These are phyloP conservation scores for Beta corolliflora DNA, from an alignment of 179 eudicot genomes.

Conservation along the genomic window DNA sequence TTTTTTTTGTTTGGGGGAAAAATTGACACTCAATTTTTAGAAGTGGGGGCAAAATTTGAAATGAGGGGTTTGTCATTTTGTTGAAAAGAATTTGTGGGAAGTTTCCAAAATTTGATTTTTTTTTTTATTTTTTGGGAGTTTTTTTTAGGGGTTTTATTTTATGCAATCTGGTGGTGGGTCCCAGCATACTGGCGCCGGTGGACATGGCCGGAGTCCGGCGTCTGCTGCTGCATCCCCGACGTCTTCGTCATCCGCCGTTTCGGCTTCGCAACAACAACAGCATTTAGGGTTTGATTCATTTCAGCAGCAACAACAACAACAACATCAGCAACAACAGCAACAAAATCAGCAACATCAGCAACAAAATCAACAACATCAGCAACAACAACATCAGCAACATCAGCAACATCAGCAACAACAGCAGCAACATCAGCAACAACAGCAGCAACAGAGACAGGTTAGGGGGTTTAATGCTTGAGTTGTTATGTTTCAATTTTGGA, in stretches of 20 bases:
- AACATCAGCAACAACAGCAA: no score
- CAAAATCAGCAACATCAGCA: no score
- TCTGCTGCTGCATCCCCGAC: slow-evolving; percentile 80
- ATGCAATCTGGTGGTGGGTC: slow-evolving; percentile 95
- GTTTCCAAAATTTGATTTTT: slow-evolving; percentile 15
- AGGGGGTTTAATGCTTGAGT: slow-evolving; percentile 26
- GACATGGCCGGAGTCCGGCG: slow-evolving; percentile 72
- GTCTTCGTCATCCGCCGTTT: slow-evolving; percentile 63
- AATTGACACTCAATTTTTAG: slow-evolving; percentile 2
- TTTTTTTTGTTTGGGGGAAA: no score
- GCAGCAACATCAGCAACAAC: slow-evolving; percentile 17
- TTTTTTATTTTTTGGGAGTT: neutral
- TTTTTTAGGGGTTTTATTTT: slow-evolving; percentile 6
- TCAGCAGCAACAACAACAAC: slow-evolving; percentile 21
- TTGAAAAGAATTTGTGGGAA: slow-evolving; percentile 19
- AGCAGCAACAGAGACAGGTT: slow-evolving; percentile 63
- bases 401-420: no score
- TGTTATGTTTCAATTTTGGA: neutral
- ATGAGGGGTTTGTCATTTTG: slow-evolving; percentile 31
- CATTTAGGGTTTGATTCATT: slow-evolving; percentile 58
- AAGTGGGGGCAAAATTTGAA: slow-evolving; percentile 3
- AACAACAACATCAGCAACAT: no score
- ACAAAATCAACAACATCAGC: no score
- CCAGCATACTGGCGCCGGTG: slow-evolving; percentile 52
- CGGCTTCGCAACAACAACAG: slow-evolving; percentile 51